These are phyloP conservation scores for Globisporangium emineosum DNA, from an alignment of 352 stramenopile species.

Conservation along the genomic window DNA sequence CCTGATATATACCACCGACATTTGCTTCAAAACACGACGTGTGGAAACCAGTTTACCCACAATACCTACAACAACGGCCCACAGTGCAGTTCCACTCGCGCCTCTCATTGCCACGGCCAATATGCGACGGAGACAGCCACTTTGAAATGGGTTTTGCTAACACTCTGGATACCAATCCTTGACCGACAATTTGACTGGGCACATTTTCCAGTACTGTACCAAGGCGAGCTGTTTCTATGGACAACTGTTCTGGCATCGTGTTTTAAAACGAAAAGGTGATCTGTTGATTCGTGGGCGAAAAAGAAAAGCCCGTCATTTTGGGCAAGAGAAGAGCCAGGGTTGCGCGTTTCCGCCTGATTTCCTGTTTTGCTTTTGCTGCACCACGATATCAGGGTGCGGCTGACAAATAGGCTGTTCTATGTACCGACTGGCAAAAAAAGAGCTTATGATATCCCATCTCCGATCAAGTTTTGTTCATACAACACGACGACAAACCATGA, in stretches of 20 bases:
- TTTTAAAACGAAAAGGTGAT: not conserved
- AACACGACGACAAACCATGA: not conserved
- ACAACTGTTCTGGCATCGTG: not conserved
- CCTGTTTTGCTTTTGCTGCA: not conserved
- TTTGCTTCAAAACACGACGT: not conserved
- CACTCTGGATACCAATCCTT: no score
- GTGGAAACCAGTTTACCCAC: not conserved
- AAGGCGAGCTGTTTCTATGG: no score
- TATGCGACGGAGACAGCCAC: no score
- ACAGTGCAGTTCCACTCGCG: not conserved
- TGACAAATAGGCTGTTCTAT: slow-evolving; percentile 1
- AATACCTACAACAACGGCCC: not conserved
- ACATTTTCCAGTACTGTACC: no score
- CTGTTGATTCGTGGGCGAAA: not conserved
- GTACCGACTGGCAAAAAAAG: not conserved
- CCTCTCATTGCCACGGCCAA: no score
- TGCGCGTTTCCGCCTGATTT: slow-evolving; percentile 5
- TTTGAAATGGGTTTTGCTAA: no score
- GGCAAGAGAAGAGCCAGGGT: not conserved
- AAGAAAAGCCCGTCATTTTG: not conserved
- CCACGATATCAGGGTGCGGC: slow-evolving; percentile 12
- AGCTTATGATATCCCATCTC: slow-evolving; percentile 11
- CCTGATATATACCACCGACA: slow-evolving; percentile 9
- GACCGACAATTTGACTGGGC: no score
- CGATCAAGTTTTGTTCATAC: not conserved